Base-by-base conservation (phyloP, 202 grass and related monocot genomes). In the Musa balbisiana region DNA sequence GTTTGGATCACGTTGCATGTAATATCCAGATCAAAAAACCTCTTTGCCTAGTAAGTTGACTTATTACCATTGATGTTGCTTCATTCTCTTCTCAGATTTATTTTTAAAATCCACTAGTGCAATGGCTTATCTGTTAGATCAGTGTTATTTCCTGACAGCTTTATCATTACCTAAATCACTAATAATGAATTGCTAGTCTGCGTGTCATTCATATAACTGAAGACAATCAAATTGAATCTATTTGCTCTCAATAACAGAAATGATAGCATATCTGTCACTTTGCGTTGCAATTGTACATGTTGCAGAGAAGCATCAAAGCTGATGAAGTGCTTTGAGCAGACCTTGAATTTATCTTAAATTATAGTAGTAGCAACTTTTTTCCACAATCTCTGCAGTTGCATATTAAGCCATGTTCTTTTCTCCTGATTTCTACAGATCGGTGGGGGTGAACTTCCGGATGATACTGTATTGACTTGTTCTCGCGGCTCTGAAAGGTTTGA, bases 21-120 rank as follows among this genome's bases (percentile, higher is more conserved):
- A 90, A 91, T 70, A 92, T 99, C 74, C 89, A 90, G 88, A 99
- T 99, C 77, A 90, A 94, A 79, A 99, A 99, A 68, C 88, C 89
- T 68, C 82, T 99, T 78, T 99, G 95, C 85, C 88, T 99, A 66
- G 95, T 99, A 94, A 94, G 95, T 83, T 74, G 63, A 73, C 59
- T 72, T 19, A 79, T 75, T 58, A 51, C 77, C 78, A 71, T 53
- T 66, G 23, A 12, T 71, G 80, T 73, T 74, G 53, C 53, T 19
- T 29, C 8, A 21, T 52, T 51, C 1, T 53, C 16, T 3, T 26
- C 29, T 65, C 20, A 24, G 2, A 65, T 65, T 10, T n/a, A 21
- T 64, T 51, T 56, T 23, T 64, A 25, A 52, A 14, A 51, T 5
- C 8, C 2, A 23, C 29, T 8, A n/a, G 19, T 76, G 23, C 3